A percentile compares a stretch with the other conserved stretches of the same genome.
Evolutionary conservation across 1,284 basidiomycete genomes (phyloP).

Genomic region (Moesziomyces parantarcticus): DNA sequence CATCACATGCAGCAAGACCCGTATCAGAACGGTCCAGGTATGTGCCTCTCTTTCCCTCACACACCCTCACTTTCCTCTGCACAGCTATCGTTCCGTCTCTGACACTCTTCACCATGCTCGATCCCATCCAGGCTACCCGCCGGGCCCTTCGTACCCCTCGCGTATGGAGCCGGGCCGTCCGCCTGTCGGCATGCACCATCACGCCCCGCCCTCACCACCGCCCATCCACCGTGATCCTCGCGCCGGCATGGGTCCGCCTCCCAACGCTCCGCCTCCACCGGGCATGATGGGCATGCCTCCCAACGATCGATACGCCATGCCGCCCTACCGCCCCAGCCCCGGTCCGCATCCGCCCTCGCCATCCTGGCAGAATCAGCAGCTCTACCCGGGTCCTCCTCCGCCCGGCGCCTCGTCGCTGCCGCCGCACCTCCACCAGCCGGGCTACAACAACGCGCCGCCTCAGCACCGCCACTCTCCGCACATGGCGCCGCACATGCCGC

Average conservation of each 20-base stretch:
- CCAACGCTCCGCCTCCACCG: conserved; percentile 34
- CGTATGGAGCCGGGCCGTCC: conserved; percentile 36
- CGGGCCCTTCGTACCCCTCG: conserved; percentile 36
- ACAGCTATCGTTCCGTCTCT: no score
- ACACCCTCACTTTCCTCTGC: not conserved
- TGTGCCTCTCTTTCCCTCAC: conserved; percentile 1
- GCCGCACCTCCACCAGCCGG: conserved; percentile 40
- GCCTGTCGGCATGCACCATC: conserved; percentile 39
- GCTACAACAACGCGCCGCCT: conserved; percentile 29
- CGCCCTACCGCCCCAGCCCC: conserved; percentile 34
- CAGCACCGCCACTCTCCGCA: conserved; percentile 41
- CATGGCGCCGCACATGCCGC: conserved; percentile 39
- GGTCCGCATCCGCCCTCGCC: conserved; percentile 43
- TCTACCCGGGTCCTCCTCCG: conserved; percentile 34
- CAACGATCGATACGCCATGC: conserved; percentile 41
- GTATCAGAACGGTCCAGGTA: conserved; percentile 46
- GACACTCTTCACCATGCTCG: not conserved
- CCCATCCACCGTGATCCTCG: conserved; percentile 45
- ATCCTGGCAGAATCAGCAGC: conserved; percentile 49
- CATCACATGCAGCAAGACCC: conserved; percentile 44
- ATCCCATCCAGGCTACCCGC: conserved; percentile 26
- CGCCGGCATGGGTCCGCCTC: conserved; percentile 35
- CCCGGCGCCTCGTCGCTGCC: conserved; percentile 30
- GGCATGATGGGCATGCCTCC: conserved; percentile 47
- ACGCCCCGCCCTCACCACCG: conserved; percentile 40